Percentiles rank a stretch among this genome's conserved stretches.
phyloP scores from a whole-genome alignment of 345 rosid genomes.

The Zanthoxylum bungeanum region DNA sequence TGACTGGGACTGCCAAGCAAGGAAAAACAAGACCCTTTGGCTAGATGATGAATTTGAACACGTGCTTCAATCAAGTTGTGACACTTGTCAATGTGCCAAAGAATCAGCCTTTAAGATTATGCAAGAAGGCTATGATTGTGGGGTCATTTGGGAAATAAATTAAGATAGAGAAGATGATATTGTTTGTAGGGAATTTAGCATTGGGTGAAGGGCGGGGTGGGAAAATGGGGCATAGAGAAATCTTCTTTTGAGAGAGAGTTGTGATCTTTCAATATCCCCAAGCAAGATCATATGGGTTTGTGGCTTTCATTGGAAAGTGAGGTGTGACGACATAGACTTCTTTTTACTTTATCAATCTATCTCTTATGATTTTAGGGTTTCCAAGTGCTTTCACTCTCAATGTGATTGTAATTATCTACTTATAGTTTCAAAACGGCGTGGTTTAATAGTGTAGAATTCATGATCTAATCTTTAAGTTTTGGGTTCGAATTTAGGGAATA shows the following conservation, averaged over 20 bases:
- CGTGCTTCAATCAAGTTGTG: slow-evolving; percentile 22
- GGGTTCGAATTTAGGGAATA: too few species aligned
- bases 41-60: slow-evolving; percentile 11
- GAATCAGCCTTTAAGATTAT: slow-evolving; percentile 8
- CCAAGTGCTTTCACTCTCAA: slow-evolving; percentile 15
- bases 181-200: slow-evolving; percentile 26
- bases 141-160: neutral
- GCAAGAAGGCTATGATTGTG: neutral
- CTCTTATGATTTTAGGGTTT: slow-evolving; percentile 23
- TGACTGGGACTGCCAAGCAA: slow-evolving; percentile 46
- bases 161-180: slow-evolving; percentile 14
- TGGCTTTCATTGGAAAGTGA: slow-evolving; percentile 45
- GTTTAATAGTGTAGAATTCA: too few species aligned
- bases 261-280: slow-evolving; percentile 45
- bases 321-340: slow-evolving; percentile 20
- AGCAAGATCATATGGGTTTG: slow-evolving; percentile 55
- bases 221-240: slow-evolving; percentile 19
- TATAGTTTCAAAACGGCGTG: too few species aligned
- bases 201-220: slow-evolving; percentile 17
- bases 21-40: slow-evolving; percentile 28
- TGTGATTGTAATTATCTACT: slow-evolving; percentile 4
- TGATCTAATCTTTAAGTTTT: too few species aligned
- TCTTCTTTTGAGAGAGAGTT: slow-evolving; percentile 28
- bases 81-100: slow-evolving; percentile 18
- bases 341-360: slow-evolving; percentile 9